phyloP scores from a whole-genome alignment of 352 stramenopile species.

The Halophytophthora polymorphica region DNA sequence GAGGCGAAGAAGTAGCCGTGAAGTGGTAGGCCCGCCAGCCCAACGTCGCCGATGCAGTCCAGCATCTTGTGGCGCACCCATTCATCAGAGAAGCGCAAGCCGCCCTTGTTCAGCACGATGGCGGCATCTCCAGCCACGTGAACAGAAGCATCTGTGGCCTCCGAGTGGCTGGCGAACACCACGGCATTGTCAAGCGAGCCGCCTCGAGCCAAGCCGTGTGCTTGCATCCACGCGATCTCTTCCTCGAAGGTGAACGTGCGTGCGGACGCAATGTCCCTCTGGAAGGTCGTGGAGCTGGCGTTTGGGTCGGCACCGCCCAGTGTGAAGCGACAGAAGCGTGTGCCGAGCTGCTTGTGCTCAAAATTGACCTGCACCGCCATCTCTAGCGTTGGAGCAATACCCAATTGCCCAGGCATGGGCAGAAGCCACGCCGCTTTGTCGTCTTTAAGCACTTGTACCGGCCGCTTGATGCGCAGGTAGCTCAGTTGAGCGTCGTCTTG shows the following conservation, averaged over 20 bases:
- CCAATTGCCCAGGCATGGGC: constrained; percentile 30
- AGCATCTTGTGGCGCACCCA: constrained; percentile 74
- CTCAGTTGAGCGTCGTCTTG: constrained; percentile 14
- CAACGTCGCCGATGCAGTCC: constrained; percentile 68
- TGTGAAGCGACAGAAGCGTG: constrained; percentile 36
- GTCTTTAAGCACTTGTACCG: constrained; percentile 54
- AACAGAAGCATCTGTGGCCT: neutral
- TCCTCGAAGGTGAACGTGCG: constrained; percentile 77
- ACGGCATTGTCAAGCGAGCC: constrained; percentile 66
- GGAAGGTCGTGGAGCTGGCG: constrained; percentile 26
- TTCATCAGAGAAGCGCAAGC: constrained; percentile 58
- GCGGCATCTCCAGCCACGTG: neutral
- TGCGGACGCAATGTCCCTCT: constrained; percentile 37
- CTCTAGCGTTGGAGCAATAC: constrained; percentile 34
- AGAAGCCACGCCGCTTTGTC: constrained; percentile 72
- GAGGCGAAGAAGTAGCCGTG: constrained; percentile 69
- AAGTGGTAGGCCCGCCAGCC: constrained; percentile 46
- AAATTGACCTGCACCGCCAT: constrained; percentile 74
- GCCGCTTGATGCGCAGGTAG: constrained; percentile 37
- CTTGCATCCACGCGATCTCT: constrained; percentile 58
- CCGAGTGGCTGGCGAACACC: constrained; percentile 37
- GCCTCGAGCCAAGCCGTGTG: constrained; percentile 45
- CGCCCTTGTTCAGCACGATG: constrained; percentile 42
- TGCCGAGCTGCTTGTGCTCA: constrained; percentile 49
- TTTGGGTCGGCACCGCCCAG: constrained; percentile 28